Evolutionary conservation across 2,329 filamentous ascomycete genomes (phyloP).

Genomic region (Metarhizium brunneum): DNA sequence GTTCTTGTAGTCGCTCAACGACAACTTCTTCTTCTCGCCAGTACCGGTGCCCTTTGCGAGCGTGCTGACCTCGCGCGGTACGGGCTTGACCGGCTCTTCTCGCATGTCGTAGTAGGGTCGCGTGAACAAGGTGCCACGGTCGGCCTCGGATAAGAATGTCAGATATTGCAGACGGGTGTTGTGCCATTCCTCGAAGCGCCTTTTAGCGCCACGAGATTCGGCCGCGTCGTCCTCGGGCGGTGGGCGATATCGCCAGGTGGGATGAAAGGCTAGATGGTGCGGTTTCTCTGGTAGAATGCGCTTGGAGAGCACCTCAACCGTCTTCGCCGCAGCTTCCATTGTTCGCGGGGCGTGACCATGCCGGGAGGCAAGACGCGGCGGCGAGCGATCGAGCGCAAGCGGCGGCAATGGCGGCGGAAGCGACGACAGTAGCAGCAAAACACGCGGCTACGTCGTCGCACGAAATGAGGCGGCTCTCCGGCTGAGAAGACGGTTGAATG

Average conservation of each 20-base stretch:
- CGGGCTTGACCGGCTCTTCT: conserved; percentile 36
- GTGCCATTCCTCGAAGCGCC: conserved; percentile 39
- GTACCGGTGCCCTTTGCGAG: conserved; percentile 28
- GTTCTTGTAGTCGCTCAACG: conserved; percentile 51
- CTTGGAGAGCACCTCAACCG: conserved; percentile 43
- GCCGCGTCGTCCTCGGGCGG: conserved; percentile 29
- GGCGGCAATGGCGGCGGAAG: neutral
- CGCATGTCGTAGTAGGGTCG: conserved; percentile 49
- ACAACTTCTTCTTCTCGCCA: conserved; percentile 47
- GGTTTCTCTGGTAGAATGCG: conserved; percentile 41
- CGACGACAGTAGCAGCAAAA: neutral
- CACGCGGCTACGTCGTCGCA: conserved; percentile 1
- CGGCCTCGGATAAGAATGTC: conserved; percentile 47
- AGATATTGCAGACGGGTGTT: conserved; percentile 44
- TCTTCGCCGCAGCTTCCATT: conserved; percentile 52
- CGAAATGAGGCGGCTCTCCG: neutral
- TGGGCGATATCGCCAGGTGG: conserved; percentile 37
- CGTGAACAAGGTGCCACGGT: conserved; percentile 48
- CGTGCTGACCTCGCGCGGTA: conserved; percentile 26
- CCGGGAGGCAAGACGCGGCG: conserved; percentile 17
- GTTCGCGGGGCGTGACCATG: conserved; percentile 30
- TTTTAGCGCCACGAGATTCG: conserved; percentile 7
- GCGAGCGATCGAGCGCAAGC: neutral
- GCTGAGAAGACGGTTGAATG: neutral
- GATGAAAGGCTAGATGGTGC: conserved; percentile 42